Percentiles rank a stretch among this genome's conserved stretches.
These are phyloP conservation scores for Tritrichomonas foetus DNA, from an alignment of 208 protist genomes.

Conservation along the genomic window DNA sequence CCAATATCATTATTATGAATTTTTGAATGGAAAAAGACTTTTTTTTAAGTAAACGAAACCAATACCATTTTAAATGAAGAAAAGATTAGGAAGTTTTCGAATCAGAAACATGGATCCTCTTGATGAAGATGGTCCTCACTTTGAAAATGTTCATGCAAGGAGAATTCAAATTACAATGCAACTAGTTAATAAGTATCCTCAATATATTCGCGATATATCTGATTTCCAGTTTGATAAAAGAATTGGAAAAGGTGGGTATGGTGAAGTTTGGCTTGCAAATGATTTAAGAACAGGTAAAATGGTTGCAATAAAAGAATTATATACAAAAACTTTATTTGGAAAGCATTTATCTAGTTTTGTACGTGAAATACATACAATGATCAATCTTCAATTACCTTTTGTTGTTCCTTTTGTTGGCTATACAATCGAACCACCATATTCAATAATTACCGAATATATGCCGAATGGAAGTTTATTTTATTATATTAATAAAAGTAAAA, in stretches of 20 bases:
- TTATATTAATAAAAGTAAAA: neutral
- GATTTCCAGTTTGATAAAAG: neutral
- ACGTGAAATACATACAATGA: conserved; percentile 14
- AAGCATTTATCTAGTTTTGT: neutral
- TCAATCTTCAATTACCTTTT: neutral
- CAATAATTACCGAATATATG: neutral
- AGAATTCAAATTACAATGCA: neutral
- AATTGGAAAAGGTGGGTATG: neutral
- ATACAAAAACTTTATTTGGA: neutral
- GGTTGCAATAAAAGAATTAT: neutral
- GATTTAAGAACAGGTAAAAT: neutral
- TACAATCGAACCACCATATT: neutral
- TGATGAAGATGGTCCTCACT: too few species aligned
- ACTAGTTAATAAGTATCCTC: neutral
- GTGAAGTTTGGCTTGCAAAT: conserved; percentile 22
- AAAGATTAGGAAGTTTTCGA: too few species aligned
- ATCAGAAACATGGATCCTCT: too few species aligned
- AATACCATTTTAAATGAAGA: too few species aligned
- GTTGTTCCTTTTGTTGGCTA: neutral
- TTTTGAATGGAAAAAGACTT: too few species aligned
- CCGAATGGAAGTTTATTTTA: neutral
- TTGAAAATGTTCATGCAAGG: too few species aligned
- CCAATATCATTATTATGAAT: too few species aligned
- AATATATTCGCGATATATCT: neutral
- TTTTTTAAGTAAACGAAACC: too few species aligned